These are phyloP conservation scores for Lactifluus volemus DNA, from an alignment of 768 basidiomycete genomes.

Conservation along the genomic window DNA sequence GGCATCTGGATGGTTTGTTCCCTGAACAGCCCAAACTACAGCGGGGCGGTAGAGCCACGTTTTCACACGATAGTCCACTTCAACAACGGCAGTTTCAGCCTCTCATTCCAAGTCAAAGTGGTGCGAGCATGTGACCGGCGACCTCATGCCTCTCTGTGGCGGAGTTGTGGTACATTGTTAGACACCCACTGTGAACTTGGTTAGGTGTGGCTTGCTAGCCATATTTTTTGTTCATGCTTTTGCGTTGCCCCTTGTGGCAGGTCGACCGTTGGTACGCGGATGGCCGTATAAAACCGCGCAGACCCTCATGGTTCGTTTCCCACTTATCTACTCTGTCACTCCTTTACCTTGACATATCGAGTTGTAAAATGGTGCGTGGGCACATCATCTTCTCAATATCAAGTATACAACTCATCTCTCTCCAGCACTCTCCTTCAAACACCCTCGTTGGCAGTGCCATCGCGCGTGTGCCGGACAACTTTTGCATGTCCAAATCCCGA, in stretches of 20 bases:
- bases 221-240: background rate
- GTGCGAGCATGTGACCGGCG: background rate
- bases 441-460: slow-evolving; percentile 5
- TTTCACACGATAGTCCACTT: background rate
- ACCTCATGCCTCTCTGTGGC: background rate
- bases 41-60: background rate
- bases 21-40: background rate
- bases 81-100: background rate
- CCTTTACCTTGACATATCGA: slow-evolving; percentile 1
- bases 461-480: background rate
- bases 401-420: background rate
- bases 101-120: background rate
- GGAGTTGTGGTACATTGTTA: background rate
- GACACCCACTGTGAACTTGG: background rate
- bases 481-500: background rate
- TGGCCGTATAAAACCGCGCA: background rate
- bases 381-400: background rate
- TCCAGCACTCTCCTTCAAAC: background rate
- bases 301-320: background rate
- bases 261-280: background rate
- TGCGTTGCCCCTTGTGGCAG: background rate
- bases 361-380: background rate
- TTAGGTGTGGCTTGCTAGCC: background rate
- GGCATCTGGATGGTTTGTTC: background rate
- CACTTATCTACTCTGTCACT: background rate